Percentiles rank a stretch among this genome's conserved stretches.
These are phyloP conservation scores for Lactarius trivialis DNA, from an alignment of 768 basidiomycete genomes.

Conservation along the genomic window DNA sequence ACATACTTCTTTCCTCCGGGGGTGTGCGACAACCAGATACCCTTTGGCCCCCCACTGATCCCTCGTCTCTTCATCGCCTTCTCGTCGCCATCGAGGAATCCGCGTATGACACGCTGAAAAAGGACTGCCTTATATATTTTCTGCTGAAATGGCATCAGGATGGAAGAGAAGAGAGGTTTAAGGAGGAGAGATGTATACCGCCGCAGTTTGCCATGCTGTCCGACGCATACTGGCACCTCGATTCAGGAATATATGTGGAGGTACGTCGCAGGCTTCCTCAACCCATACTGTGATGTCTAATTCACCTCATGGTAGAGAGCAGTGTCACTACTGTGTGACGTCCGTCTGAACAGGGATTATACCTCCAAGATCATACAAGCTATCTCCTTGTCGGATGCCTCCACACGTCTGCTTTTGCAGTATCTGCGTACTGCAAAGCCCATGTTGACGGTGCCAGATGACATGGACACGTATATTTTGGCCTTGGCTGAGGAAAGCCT, in stretches of 20 bases:
- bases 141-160: constrained; percentile 76
- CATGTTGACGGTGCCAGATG: constrained; percentile 56
- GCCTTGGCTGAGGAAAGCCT: constrained; percentile 62
- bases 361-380: constrained; percentile 72
- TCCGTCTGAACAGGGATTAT: constrained; percentile 68
- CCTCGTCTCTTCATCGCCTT: constrained; percentile 46
- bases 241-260: constrained; percentile 56
- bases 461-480: constrained; percentile 62
- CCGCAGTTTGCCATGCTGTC: constrained; percentile 69
- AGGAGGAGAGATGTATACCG: constrained; percentile 53
- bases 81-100: constrained; percentile 56
- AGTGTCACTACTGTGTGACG: constrained; percentile 65
- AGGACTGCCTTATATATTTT: constrained; percentile 75
- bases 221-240: constrained; percentile 83
- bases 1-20: constrained; percentile 61
- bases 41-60: constrained; percentile 63
- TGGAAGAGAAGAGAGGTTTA: constrained; percentile 47
- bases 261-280: constrained; percentile 39
- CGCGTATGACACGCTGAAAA: constrained; percentile 68
- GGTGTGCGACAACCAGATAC: constrained; percentile 52
- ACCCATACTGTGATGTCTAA: not conserved
- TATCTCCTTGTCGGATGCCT: constrained; percentile 41
- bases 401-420: constrained; percentile 54
- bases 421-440: constrained; percentile 77
- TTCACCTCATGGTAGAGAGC: constrained; percentile 44